Evolutionary conservation across 2,329 filamentous ascomycete species (phyloP), one percentile per base, ranked within the genome.

Genomic region (Clonostachys byssicola): DNA sequence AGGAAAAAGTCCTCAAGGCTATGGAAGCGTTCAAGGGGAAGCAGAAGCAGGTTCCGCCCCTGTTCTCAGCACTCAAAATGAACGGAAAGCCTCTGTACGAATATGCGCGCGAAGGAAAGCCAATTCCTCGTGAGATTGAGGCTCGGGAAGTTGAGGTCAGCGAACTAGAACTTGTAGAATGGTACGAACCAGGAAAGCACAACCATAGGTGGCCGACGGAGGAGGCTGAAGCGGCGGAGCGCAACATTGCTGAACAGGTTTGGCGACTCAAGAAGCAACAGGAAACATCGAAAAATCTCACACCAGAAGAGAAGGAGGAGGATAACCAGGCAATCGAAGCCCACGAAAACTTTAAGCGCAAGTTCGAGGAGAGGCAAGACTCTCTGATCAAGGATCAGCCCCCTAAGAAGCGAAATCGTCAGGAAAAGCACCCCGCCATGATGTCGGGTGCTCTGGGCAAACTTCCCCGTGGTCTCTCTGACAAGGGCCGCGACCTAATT

Each of bases 41-140:
- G 56, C 90, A 90, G 58, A 85, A 88, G 72, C 94, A 99, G 72
- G 85, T 89, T 55, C 94, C 94, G 36, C 92, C 92, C 6, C 81
- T 99, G 17, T 99, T 92, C 67, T 96, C 90, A 33, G 94, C 94
- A 10, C 75, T 97, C 51, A 92, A 92, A 65, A 89, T 96, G 66
- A 82, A 96, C 55, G 94, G 94, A 3, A 96, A 96, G 73, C 88
- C 89, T 34, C 76, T 96, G 43, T 99, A 99, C 64, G 92, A 99
- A 68, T 97, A 97, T 66, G 94, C 94, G 17, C 80, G 94, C 43
- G 89, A 92, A 63, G 94, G 94, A 14, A 90, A 87, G 60, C 82
- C 89, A 35, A 85, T 96, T 14, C 94, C 94, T 0, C 76, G 86
- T 47, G 87, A 95, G 63, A 94, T 99, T 49, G 77, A 91, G 62